Evolutionary conservation across 2,329 filamentous ascomycete genomes (phyloP), one percentile per base, ranked within the genome.

Genomic region (Aspergillus clavatus): DNA sequence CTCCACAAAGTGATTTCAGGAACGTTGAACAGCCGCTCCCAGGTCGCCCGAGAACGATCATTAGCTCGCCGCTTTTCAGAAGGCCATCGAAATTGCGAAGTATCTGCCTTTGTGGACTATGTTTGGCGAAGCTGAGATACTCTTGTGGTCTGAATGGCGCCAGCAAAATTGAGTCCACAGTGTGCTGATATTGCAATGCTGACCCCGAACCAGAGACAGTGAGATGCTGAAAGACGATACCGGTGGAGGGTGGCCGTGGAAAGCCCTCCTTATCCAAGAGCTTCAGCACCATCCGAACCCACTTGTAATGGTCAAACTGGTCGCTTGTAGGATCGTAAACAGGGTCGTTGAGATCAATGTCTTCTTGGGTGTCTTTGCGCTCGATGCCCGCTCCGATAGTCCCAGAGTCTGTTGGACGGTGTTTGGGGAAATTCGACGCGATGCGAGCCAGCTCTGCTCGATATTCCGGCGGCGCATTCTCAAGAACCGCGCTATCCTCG

Each of bases 1-100:
- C 87, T 46, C 89, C 89, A 10, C 86, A 80, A 46, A 95, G 77
- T 0, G 87, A 86, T 74, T 94, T 94, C 48, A 95, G 73, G 52
- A 94, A 83, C 1, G 89, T 94, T 11, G 86, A 88, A 67, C 89
- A 95, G 38, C 71, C 71, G 46, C 62, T 65, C 4, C 69, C 68
- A 6, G 69, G 68, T 14, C 66, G 60, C 18, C 69, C 68, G 5
- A 71, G 55, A 5, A 72, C 69, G 38, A 70, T 62, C 8, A 70
- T 52, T 49, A 71, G 53, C 44, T 71, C 78, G 1, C 78, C 77
- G 45, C 67, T 71, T 46, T 72, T 73, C 40, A 81, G 59, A 0
- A 75, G 60, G 6, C 77, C 77, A 50, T 80, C 70, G 48, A 80
- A 80, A 43, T 74, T 68, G 35, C 69, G 71, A 18, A 82, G 55